phyloP scores from a whole-genome alignment of 2,329 filamentous ascomycete species.

The Elsinoe ampelina region DNA sequence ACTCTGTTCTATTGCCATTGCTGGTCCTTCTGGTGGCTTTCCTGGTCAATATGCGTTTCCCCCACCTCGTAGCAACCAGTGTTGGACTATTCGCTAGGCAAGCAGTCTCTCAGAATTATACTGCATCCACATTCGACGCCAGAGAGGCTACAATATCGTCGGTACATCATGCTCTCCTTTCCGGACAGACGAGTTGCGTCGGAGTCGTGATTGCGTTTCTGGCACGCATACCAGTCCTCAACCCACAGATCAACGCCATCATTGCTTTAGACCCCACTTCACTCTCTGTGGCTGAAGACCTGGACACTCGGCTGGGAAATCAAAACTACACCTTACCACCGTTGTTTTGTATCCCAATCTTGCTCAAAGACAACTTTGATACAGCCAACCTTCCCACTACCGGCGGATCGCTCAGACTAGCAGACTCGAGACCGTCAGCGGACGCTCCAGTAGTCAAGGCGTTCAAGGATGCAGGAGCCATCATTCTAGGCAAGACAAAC shows the following conservation, averaged over 20 bases:
- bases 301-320: conserved; percentile 39
- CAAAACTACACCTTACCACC: conserved; percentile 41
- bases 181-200: conserved; percentile 45
- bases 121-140: conserved; percentile 35
- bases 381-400: conserved; percentile 49
- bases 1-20: not conserved
- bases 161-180: conserved; percentile 48
- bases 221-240: conserved; percentile 47
- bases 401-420: conserved; percentile 44
- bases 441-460: conserved; percentile 24
- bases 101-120: not conserved
- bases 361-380: conserved; percentile 58
- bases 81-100: not conserved
- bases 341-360: conserved; percentile 52
- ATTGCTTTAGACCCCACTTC: conserved; percentile 44
- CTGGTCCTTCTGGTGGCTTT: not conserved
- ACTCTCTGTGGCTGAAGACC: conserved; percentile 38
- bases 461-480: conserved; percentile 26
- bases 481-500: conserved; percentile 27
- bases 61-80: not conserved
- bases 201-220: conserved; percentile 48
- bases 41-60: not conserved
- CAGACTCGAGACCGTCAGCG: conserved; percentile 36
- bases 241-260: conserved; percentile 50
- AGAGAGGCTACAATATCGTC: conserved; percentile 50